Conservation (phyloP, 768 basidiomycete genomes). For the Austroboletus eburneus region DNA sequence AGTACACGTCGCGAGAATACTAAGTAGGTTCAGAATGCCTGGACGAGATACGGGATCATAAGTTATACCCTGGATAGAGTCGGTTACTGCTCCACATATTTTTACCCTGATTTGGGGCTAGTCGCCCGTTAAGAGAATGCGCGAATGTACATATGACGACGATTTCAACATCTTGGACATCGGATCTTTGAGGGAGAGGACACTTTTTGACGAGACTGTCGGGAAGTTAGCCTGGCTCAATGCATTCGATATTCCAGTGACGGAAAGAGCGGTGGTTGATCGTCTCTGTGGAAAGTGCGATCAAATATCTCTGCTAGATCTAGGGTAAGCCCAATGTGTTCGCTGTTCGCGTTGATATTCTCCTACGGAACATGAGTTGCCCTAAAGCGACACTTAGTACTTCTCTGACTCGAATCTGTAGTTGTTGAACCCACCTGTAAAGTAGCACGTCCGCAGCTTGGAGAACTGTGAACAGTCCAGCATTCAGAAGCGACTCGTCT, state of each 20-base stretch:
- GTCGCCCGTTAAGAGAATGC: constrained; percentile 83
- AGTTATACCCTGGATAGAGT: constrained; percentile 68
- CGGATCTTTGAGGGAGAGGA: constrained; percentile 85
- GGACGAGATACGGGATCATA: constrained; percentile 81
- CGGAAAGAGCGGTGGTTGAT: constrained; percentile 70
- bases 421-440: constrained; percentile 56
- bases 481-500: constrained; percentile 76
- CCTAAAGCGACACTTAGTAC: constrained; percentile 34
- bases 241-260: constrained; percentile 47
- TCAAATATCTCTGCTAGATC: constrained; percentile 86
- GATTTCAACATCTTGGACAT: constrained; percentile 96
- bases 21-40: constrained; percentile 77
- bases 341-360: constrained; percentile 95
- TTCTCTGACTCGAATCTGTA: neutral
- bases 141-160: constrained; percentile 67
- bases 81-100: constrained; percentile 80
- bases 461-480: constrained; percentile 83
- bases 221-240: neutral
- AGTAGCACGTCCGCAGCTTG: constrained; percentile 87
- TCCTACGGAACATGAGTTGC: constrained; percentile 91
- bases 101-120: constrained; percentile 58
- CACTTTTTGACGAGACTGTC: constrained; percentile 72
- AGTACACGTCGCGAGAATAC: constrained; percentile 74
- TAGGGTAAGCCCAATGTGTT: constrained; percentile 79
- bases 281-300: constrained; percentile 49